phyloP scores from a whole-genome alignment of 371 early-diverging fungal genomes.

The Chytridium lagenaria region DNA sequence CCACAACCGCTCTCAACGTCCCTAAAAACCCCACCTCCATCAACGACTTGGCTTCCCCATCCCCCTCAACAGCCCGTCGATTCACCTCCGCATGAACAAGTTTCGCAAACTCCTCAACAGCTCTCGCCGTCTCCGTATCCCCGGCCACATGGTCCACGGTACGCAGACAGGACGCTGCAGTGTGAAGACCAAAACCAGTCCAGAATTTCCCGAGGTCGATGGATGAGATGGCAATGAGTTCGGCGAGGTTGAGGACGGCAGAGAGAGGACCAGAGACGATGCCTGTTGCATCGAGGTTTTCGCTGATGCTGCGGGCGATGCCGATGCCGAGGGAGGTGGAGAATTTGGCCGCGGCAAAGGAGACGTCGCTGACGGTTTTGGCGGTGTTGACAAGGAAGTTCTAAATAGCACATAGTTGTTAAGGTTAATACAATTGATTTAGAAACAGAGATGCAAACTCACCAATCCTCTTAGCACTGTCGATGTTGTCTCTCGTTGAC shows the following conservation, averaged over 20 bases:
- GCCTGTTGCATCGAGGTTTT: constrained; percentile 35
- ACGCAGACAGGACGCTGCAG: constrained; percentile 31
- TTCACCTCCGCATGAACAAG: constrained; percentile 76
- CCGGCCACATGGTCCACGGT: constrained; percentile 88
- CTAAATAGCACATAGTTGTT: constrained; percentile 19
- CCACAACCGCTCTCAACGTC: constrained; percentile 34
- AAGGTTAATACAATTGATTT: neutral
- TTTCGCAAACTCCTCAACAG: constrained; percentile 78
- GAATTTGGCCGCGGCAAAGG: constrained; percentile 47
- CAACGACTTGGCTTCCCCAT: constrained; percentile 3
- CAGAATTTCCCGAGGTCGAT: constrained; percentile 45
- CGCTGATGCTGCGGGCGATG: constrained; percentile 39
- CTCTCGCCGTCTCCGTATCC: constrained; percentile 83
- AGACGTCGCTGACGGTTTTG: constrained; percentile 33
- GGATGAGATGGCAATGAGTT: constrained; percentile 41
- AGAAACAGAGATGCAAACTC: neutral
- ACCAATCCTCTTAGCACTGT: constrained; percentile 5
- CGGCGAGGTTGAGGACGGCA: constrained; percentile 37
- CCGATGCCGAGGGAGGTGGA: constrained; percentile 40
- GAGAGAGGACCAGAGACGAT: constrained; percentile 35
- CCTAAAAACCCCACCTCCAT: constrained; percentile 39
- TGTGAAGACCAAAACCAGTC: constrained; percentile 44
- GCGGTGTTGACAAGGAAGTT: constrained; percentile 40
- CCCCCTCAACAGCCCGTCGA: constrained; percentile 24
- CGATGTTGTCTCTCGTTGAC: neutral